These are phyloP conservation scores for Xylariales sp. DNA, from an alignment of 2,329 filamentous ascomycete species.

Conservation along the genomic window DNA sequence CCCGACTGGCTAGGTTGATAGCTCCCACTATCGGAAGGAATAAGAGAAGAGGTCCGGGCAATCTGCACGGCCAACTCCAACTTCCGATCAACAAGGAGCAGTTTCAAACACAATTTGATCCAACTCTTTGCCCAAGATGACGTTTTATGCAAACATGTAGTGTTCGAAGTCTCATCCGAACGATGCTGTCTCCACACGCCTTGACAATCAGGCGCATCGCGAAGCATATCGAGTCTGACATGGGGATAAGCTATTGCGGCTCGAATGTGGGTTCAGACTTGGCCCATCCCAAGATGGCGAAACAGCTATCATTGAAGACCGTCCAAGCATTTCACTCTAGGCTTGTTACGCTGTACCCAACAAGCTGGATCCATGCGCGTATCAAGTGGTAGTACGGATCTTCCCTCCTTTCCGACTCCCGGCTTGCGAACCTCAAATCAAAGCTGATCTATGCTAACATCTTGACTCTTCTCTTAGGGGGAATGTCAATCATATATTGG, in stretches of 20 bases:
- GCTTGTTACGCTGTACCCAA: no score
- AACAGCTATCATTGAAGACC: no score
- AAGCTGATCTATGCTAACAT: not conserved
- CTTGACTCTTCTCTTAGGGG: not conserved
- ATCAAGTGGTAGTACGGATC: not conserved
- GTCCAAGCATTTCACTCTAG: no score
- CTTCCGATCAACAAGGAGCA: no score
- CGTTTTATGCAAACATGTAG: not conserved
- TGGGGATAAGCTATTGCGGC: not conserved
- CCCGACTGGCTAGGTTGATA: no score
- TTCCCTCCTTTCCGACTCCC: not conserved
- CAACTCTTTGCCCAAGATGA: not conserved
- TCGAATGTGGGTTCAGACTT: not conserved
- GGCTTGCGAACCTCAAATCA: not conserved
- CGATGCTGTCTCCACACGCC: not conserved
- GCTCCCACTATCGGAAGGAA: not conserved
- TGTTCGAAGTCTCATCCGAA: not conserved
- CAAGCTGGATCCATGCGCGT: not conserved
- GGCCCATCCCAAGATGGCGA: not conserved
- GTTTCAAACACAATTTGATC: constrained; percentile 2
- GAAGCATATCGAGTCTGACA: constrained; percentile 1
- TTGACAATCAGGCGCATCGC: constrained; percentile 1
- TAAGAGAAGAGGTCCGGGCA: not conserved
- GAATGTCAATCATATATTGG: not conserved
- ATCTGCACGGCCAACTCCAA: no score